Base-by-base conservation (phyloP, 2,329 filamentous ascomycete species). In the Botrytis sinoallii region DNA sequence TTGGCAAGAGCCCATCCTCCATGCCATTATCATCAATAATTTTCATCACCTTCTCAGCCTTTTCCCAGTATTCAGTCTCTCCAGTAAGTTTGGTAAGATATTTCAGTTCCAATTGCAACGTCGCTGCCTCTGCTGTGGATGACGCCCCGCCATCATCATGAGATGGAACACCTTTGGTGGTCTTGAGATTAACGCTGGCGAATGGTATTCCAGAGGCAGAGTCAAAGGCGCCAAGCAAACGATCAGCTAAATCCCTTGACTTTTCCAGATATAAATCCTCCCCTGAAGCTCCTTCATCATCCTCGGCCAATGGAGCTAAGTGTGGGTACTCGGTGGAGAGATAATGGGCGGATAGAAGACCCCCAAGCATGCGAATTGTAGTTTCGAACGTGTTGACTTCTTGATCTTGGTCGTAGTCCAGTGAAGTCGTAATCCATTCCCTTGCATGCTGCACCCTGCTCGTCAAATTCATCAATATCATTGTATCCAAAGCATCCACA, bases 351-450 rank as follows among this genome's bases (percentile, higher is more conserved):
- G 95, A 95, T 48, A 99, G 86, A 60, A 99, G 86, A 18, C 96
- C 96, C 25, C 96, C 96, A 68, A 99, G 86, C 95, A 98, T 98
- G 70, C 96, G 92, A 79, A 98, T 98, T 0, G 95, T 98, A 12
- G 95, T 98, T 84, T 99, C 96, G 79, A 98, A 99, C 0, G 94
- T 98, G 82, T 94, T 98, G 73, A 99, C 95, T 81, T 98, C 94
- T 82, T 98, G 94, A 79, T 98, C 88, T 82, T 97, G 94, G 75
- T 98, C 91, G 84, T 97, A 98, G 18, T 90, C 91, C 76, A 98
- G 84, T 12, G 90, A 90, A 7, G 90, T 91, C 2, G 93, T 87
- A 66, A 99, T 90, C 96, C 96, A 99, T 80, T 97, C 89, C 73
- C 95, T 88, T 42, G 96, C 95, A 80, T 97, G 91, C 55, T 90